Evolutionary conservation across 2,329 filamentous ascomycete genomes (phyloP).

Genomic region (Phaeosphaeriaceae sp.): DNA sequence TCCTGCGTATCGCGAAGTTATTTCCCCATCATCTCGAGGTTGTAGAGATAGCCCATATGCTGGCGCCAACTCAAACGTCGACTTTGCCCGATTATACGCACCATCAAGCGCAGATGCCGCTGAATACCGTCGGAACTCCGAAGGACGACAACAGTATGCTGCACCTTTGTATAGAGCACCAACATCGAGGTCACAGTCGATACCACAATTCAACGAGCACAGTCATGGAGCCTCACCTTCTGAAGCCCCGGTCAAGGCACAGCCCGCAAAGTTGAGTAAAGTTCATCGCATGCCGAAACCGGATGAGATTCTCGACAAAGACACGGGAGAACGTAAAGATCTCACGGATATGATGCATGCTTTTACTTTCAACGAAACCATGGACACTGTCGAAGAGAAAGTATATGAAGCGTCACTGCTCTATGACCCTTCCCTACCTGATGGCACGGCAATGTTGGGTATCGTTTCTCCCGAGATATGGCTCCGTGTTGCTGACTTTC

Average conservation of each 20-base stretch:
- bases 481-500: slow-evolving; percentile 30
- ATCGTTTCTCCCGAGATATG: slow-evolving; percentile 34
- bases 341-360: slow-evolving; percentile 45
- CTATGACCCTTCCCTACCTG: slow-evolving; percentile 31
- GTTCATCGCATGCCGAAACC: slow-evolving; percentile 24
- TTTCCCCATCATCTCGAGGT: slow-evolving; percentile 8
- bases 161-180: slow-evolving; percentile 25
- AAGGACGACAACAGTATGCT: slow-evolving; percentile 30
- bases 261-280: slow-evolving; percentile 30
- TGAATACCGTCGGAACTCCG: slow-evolving; percentile 35
- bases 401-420: slow-evolving; percentile 13
- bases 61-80: slow-evolving; percentile 8
- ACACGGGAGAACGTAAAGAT: slow-evolving; percentile 41
- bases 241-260: slow-evolving; percentile 10
- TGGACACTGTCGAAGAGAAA: slow-evolving; percentile 30
- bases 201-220: slow-evolving; percentile 17
- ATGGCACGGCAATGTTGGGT: slow-evolving; percentile 31
- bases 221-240: slow-evolving; percentile 5
- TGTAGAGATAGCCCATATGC: slow-evolving; percentile 30
- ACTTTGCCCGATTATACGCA: slow-evolving; percentile 2
- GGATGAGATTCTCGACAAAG: slow-evolving; percentile 37
- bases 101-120: slow-evolving; percentile 9
- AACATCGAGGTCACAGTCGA: slow-evolving; percentile 21
- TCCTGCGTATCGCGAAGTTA: slow-evolving; percentile 19
- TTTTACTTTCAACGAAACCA: slow-evolving; percentile 34